Percentiles rank a stretch among this genome's conserved stretches.
Conservation (phyloP, 495 filamentous ascomycete species). For the Aspergillus affinis region DNA sequence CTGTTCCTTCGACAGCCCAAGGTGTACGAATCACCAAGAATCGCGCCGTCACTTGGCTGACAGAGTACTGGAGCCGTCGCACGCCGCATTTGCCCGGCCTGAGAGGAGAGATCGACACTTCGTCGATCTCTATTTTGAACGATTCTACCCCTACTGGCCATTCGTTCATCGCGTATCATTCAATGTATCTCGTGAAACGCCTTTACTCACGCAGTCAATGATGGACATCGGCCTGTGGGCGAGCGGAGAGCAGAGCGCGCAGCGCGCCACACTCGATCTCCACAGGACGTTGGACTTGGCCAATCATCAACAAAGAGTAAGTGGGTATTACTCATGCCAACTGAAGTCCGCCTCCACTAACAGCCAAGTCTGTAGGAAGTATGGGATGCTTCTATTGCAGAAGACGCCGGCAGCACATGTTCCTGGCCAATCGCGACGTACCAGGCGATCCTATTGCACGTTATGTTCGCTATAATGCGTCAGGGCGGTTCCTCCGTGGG, state of each 20-base stretch:
- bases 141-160: slow-evolving; percentile 32
- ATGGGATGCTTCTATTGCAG: slow-evolving; percentile 27
- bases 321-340: not conserved
- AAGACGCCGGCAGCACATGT: slow-evolving; percentile 13
- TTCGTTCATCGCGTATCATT: slow-evolving; percentile 33
- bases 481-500: slow-evolving; percentile 4
- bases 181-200: slow-evolving; percentile 13
- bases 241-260: slow-evolving; percentile 13
- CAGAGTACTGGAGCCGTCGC: not conserved
- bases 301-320: slow-evolving; percentile 29
- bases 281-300: slow-evolving; percentile 23
- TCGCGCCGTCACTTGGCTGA: not conserved
- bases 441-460: slow-evolving; percentile 33
- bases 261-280: slow-evolving; percentile 24
- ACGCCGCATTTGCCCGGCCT: not conserved
- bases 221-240: slow-evolving; percentile 30
- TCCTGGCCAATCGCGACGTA: slow-evolving; percentile 34
- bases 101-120: slow-evolving; percentile 17
- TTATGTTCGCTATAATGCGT: slow-evolving; percentile 23
- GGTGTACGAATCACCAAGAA: not conserved
- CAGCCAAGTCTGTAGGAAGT: slow-evolving; percentile 19
- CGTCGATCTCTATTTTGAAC: slow-evolving; percentile 27
- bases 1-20: slow-evolving; percentile 14
- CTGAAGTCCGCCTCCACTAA: slow-evolving; percentile 3
- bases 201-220: slow-evolving; percentile 31